Evolutionary conservation across 1,284 basidiomycete species (phyloP).

Genomic region (Malassezia cuniculi): DNA sequence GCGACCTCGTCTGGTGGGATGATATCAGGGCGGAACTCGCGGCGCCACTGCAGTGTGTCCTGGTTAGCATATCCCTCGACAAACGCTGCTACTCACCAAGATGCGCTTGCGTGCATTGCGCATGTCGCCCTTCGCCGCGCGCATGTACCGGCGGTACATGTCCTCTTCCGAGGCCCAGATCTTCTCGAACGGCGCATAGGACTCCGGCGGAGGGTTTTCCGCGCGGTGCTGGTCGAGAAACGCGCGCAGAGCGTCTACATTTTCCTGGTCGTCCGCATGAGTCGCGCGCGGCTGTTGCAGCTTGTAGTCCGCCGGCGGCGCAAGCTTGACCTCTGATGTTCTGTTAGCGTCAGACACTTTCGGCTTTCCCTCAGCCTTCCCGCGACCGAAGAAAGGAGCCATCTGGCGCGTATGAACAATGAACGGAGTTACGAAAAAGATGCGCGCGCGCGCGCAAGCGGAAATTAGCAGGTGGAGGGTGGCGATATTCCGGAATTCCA

Average conservation of each 20-base stretch:
- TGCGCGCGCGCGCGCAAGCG: no score
- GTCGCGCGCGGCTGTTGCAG: neutral
- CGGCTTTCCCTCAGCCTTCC: no score
- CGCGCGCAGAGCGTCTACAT: neutral
- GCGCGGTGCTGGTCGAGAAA: conserved; percentile 2
- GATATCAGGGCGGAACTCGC: conserved; percentile 36
- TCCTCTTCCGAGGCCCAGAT: conserved; percentile 24
- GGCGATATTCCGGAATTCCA: no score
- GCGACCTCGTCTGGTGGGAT: conserved; percentile 33
- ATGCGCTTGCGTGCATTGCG: conserved; percentile 34
- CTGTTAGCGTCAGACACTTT: no score
- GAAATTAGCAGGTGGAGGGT: no score
- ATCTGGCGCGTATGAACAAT: no score
- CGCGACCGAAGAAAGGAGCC: no score
- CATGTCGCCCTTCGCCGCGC: conserved; percentile 33
- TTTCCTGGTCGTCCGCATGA: conserved; percentile 4
- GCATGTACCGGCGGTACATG: conserved; percentile 30
- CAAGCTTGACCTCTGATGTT: conserved; percentile 3
- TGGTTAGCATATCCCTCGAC: neutral
- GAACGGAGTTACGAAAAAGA: no score
- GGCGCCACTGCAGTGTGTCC: conserved; percentile 37
- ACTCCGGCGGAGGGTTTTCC: conserved; percentile 1
- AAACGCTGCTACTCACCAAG: conserved; percentile 8
- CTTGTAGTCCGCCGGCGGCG: neutral
- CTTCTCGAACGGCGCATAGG: conserved; percentile 26